A percentile compares a stretch with the other conserved stretches of the same genome.
Evolutionary conservation across 441 rosid species (phyloP).

Genomic region (Erodium moschatum): DNA sequence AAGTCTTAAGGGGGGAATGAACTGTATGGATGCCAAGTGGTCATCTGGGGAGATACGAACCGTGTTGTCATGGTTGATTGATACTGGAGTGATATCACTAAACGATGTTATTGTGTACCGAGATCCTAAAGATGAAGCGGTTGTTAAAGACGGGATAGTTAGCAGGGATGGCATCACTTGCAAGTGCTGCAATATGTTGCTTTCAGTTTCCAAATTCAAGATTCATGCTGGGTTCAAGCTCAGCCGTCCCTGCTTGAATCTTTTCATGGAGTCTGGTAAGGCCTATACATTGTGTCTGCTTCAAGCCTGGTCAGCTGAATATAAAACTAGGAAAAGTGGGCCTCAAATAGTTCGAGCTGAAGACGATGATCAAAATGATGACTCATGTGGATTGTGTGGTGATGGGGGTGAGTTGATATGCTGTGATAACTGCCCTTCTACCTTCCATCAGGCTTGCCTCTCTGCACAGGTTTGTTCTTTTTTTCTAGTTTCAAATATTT

Average conservation of each 20-base stretch:
- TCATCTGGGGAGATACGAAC: slow-evolving; percentile 49
- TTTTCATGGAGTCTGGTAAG: slow-evolving; percentile 78
- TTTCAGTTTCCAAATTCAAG: slow-evolving; percentile 70
- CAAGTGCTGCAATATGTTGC: slow-evolving; percentile 54
- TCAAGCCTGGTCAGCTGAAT: slow-evolving; percentile 90
- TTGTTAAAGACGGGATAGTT: slow-evolving; percentile 66
- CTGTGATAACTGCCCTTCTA: slow-evolving; percentile 90
- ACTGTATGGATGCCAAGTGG: slow-evolving; percentile 35
- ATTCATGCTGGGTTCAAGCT: slow-evolving; percentile 69
- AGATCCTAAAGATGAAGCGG: slow-evolving; percentile 47
- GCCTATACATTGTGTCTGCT: slow-evolving; percentile 65
- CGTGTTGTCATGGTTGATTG: slow-evolving; percentile 69
- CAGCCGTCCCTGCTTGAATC: slow-evolving; percentile 68
- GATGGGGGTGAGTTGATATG: slow-evolving; percentile 89
- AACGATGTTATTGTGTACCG: slow-evolving; percentile 71
- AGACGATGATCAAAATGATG: slow-evolving; percentile 80
- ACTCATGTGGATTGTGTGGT: slow-evolving; percentile 91
- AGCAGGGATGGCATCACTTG: slow-evolving; percentile 70
- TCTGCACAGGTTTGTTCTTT: slow-evolving; percentile 46
- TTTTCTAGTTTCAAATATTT: not conserved
- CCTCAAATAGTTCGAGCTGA: slow-evolving; percentile 37
- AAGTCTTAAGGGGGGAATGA: slow-evolving; percentile 41
- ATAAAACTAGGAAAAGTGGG: slow-evolving; percentile 53
- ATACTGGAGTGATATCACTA: slow-evolving; percentile 44
- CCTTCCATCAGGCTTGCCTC: slow-evolving; percentile 81